Conservation (phyloP, 2,329 filamentous ascomycete species). For the Aspergillus sp. region DNA sequence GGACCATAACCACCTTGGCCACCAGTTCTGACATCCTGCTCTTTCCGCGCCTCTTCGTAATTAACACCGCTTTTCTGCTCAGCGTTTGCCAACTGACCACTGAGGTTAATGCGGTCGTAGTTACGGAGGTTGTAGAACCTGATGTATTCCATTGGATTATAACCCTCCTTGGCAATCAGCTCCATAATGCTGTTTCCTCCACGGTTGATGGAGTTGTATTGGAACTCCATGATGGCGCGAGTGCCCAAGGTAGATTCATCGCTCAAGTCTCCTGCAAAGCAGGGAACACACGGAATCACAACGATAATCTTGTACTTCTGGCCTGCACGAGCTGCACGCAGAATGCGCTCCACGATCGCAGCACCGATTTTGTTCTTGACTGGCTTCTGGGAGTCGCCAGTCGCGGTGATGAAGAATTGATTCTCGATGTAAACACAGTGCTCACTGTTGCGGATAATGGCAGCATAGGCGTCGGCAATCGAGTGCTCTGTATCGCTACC, state of each 20-base stretch:
- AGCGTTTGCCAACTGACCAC: constrained; percentile 26
- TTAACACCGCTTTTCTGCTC: constrained; percentile 39
- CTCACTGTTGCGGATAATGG: constrained; percentile 77
- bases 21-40: constrained; percentile 41
- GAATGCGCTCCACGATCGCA: constrained; percentile 84
- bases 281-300: constrained; percentile 82
- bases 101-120: constrained; percentile 76
- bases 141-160: constrained; percentile 75
- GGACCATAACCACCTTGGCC: constrained; percentile 39
- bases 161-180: constrained; percentile 64
- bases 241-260: constrained; percentile 80
- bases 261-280: constrained; percentile 84
- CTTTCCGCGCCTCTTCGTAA: constrained; percentile 39
- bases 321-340: constrained; percentile 70
- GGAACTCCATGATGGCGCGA: constrained; percentile 95
- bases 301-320: constrained; percentile 89
- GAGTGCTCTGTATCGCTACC: constrained; percentile 78
- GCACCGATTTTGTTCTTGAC: constrained; percentile 86
- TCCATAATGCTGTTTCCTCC: constrained; percentile 88
- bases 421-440: constrained; percentile 98
- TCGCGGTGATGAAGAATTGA: constrained; percentile 97
- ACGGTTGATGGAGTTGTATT: constrained; percentile 92
- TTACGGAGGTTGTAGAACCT: constrained; percentile 92
- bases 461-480: constrained; percentile 75
- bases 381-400: constrained; percentile 74